A percentile compares a stretch with the other conserved stretches of the same genome.
Conservation (phyloP, 2,329 filamentous ascomycete genomes). For the Ascocoryne sarcoides region DNA sequence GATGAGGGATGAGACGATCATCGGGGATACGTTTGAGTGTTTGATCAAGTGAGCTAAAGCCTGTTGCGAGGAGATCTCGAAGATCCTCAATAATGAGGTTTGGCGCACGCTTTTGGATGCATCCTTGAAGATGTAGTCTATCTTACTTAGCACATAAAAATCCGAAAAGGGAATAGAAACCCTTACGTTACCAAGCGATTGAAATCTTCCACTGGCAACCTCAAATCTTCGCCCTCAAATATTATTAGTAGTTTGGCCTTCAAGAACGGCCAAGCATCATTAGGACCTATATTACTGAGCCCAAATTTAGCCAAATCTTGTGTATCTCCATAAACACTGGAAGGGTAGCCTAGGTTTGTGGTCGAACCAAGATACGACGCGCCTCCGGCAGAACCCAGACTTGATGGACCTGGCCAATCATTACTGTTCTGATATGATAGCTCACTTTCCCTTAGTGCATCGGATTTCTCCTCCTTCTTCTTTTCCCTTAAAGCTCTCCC, state of each 20-base stretch:
- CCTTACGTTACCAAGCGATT: constrained; percentile 61
- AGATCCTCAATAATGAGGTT: constrained; percentile 68
- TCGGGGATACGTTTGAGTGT: constrained; percentile 72
- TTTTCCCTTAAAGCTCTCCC: constrained; percentile 72
- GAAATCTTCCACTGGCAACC: constrained; percentile 75
- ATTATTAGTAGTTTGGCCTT: constrained; percentile 68
- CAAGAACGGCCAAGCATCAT: constrained; percentile 76
- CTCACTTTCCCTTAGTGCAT: constrained; percentile 28
- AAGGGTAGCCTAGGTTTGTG: constrained; percentile 14
- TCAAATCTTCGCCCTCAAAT: constrained; percentile 73
- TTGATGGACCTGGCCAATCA: constrained; percentile 45
- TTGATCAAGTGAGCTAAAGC: constrained; percentile 79
- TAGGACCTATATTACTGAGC: constrained; percentile 59
- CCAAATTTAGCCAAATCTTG: constrained; percentile 52
- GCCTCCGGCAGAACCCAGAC: constrained; percentile 37
- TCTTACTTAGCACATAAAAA: constrained; percentile 7
- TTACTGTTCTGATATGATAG: constrained; percentile 26
- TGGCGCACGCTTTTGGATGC: constrained; percentile 64
- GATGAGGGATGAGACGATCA: constrained; percentile 76
- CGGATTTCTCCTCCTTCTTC: constrained; percentile 58
- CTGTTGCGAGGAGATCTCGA: constrained; percentile 65
- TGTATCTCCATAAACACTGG: constrained; percentile 38
- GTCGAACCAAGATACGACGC: constrained; percentile 29
- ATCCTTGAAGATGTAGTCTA: constrained; percentile 64
- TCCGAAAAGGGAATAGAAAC: neutral